A percentile compares a stretch with the other conserved stretches of the same genome.
Evolutionary conservation across 345 rosid species (phyloP).

Genomic region (Streptanthus diversifolius): DNA sequence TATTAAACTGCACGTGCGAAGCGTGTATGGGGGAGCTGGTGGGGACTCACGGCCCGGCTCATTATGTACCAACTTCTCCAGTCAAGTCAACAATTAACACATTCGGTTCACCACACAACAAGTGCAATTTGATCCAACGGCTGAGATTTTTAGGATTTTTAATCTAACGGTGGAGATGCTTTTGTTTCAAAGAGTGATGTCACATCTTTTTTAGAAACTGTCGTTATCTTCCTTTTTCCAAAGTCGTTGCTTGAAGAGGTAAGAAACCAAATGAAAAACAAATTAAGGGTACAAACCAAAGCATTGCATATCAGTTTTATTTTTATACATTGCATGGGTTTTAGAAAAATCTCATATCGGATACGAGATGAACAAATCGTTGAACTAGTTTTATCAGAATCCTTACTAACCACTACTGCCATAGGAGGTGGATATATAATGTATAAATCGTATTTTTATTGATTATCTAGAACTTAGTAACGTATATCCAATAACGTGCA

Average conservation of each 20-base stretch:
- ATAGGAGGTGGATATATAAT: not conserved
- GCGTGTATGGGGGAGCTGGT: slow-evolving; percentile 20
- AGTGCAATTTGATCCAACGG: not conserved
- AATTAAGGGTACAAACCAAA: not conserved
- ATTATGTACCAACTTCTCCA: slow-evolving; percentile 18
- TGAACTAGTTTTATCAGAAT: not conserved
- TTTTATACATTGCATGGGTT: not conserved
- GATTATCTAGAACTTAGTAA: not conserved
- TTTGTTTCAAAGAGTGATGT: not conserved
- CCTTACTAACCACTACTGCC: not conserved
- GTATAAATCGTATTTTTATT: not conserved
- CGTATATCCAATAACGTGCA: not conserved
- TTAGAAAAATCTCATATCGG: not conserved
- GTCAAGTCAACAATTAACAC: not conserved
- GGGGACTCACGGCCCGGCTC: slow-evolving; percentile 22
- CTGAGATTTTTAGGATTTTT: not conserved
- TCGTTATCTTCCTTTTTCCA: not conserved
- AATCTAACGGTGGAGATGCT: not conserved
- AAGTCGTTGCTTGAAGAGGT: not conserved
- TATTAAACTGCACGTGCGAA: slow-evolving; percentile 29
- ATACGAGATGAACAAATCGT: not conserved
- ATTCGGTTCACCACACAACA: not conserved
- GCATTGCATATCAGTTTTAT: not conserved
- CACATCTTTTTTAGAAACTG: not conserved
- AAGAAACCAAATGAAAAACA: not conserved